Evolutionary conservation across 805 yeast genomes (phyloP).

Genomic region (Wickerhamiella occidentalis): DNA sequence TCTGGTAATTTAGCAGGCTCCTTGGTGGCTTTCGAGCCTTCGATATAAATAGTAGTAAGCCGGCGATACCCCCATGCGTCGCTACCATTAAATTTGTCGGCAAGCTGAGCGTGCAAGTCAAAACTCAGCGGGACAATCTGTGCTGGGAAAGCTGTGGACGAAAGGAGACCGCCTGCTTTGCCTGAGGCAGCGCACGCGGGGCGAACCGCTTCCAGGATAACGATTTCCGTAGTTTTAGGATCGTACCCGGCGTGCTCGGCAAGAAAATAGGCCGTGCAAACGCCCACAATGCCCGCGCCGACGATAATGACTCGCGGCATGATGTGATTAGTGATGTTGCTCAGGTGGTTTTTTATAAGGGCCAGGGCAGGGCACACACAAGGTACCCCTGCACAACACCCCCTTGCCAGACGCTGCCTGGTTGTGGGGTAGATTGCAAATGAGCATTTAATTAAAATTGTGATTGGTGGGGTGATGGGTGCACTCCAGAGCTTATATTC

Average conservation of each 20-base stretch:
- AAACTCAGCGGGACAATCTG: conserved; percentile 85
- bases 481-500: no score
- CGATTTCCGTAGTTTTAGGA: conserved; percentile 61
- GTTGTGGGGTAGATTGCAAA: no score
- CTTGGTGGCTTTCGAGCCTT: conserved; percentile 38
- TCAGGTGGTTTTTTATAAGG: neutral
- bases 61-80: conserved; percentile 88
- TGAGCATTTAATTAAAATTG: no score
- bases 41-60: conserved; percentile 72
- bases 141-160: conserved; percentile 94
- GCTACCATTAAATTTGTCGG: conserved; percentile 70
- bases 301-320: conserved; percentile 16
- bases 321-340: neutral
- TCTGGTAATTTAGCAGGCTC: conserved; percentile 27
- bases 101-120: conserved; percentile 68
- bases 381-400: neutral
- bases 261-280: conserved; percentile 81
- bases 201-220: conserved; percentile 74
- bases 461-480: no score
- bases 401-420: neutral
- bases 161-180: conserved; percentile 91
- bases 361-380: neutral
- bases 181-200: conserved; percentile 98
- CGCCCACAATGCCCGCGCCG: conserved; percentile 89
- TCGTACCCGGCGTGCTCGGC: conserved; percentile 74